phyloP scores from a whole-genome alignment of 805 yeast genomes.

The Pichia cabralensis region DNA sequence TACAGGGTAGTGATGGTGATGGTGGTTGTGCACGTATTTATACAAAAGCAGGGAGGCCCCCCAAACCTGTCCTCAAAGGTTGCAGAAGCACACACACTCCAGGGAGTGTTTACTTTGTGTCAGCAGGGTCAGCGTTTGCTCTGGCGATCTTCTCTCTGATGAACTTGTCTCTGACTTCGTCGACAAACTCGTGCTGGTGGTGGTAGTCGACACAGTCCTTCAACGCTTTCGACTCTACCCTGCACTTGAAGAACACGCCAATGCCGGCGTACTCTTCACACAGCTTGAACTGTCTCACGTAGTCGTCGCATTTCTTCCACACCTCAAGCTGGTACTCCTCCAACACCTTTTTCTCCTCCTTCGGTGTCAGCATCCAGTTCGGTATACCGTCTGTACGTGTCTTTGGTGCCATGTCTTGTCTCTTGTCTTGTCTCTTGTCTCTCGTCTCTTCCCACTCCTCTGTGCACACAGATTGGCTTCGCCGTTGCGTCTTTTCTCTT shows the following conservation, averaged over 20 bases:
- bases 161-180: conserved; percentile 55
- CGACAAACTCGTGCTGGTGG: conserved; percentile 56
- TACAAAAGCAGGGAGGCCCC: no score
- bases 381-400: conserved; percentile 38
- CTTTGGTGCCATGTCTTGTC: no score
- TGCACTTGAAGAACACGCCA: conserved; percentile 59
- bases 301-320: conserved; percentile 55
- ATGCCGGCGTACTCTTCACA: conserved; percentile 59
- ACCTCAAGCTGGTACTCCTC: conserved; percentile 60
- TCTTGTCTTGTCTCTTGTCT: no score
- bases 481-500: no score
- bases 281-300: conserved; percentile 56
- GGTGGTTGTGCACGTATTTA: no score
- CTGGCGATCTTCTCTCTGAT: conserved; percentile 42
- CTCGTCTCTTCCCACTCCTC: no score
- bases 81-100: no score
- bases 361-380: conserved; percentile 66
- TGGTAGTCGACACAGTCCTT: conserved; percentile 51
- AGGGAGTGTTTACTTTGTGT: no score
- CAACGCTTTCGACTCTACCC: conserved; percentile 46
- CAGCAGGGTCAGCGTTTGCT: conserved; percentile 4
- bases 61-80: no score
- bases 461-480: no score
- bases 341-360: conserved; percentile 65
- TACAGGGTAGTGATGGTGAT: no score